Conservation (phyloP, 495 filamentous ascomycete genomes). For the Physcia stellaris region DNA sequence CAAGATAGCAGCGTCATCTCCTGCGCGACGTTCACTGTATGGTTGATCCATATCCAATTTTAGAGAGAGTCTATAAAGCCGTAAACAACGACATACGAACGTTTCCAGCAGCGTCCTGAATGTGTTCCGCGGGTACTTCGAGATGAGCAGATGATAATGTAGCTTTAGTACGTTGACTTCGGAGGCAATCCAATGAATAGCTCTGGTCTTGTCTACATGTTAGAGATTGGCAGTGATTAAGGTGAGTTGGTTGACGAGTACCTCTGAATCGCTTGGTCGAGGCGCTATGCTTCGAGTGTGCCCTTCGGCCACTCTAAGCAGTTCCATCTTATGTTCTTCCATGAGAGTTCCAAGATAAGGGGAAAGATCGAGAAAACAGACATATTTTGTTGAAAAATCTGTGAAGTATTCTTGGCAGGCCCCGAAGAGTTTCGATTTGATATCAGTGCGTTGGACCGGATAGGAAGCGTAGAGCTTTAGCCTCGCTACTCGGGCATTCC, state of each 20-base stretch:
- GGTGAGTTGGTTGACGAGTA: too few species aligned
- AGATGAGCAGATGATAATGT: slow-evolving; percentile 39
- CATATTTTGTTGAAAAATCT: slow-evolving; percentile 33
- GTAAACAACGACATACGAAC: slow-evolving; percentile 34
- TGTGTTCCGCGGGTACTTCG: slow-evolving; percentile 21
- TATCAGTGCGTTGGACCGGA: too few species aligned
- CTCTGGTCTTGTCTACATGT: too few species aligned
- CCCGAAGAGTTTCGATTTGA: neutral
- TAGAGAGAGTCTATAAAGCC: slow-evolving; percentile 26
- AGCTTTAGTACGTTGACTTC: slow-evolving; percentile 42
- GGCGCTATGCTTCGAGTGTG: slow-evolving; percentile 1
- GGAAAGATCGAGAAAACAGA: slow-evolving; percentile 40
- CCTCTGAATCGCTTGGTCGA: neutral
- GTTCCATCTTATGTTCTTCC: slow-evolving; percentile 21
- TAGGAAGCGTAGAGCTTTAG: neutral
- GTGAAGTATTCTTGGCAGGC: slow-evolving; percentile 28
- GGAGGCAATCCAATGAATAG: slow-evolving; percentile 22
- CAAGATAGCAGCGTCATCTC: slow-evolving; percentile 42
- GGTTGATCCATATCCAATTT: slow-evolving; percentile 17
- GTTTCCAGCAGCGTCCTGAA: slow-evolving; percentile 23
- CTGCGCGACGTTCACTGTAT: slow-evolving; percentile 41
- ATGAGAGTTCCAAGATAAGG: slow-evolving; percentile 29
- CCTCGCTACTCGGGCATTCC: slow-evolving; percentile 18
- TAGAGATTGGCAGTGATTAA: too few species aligned
- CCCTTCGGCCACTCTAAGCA: slow-evolving; percentile 14